Conservation (phyloP, 1,139 yeast genomes). For the Starmera stellimalicola region DNA sequence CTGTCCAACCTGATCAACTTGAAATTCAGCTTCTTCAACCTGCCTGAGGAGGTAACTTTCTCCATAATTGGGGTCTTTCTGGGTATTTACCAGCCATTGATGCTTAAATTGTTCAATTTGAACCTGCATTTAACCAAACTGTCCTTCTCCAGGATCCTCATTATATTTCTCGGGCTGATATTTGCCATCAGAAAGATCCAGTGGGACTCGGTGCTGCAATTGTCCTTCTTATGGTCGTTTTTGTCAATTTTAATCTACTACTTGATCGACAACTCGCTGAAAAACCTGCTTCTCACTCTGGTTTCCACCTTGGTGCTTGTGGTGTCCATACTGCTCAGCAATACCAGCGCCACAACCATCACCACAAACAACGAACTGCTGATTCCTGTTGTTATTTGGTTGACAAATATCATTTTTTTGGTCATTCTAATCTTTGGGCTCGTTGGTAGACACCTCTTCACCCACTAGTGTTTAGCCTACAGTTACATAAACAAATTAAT, state of each 20-base stretch:
- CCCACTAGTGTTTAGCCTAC: neutral
- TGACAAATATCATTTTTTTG: conserved; percentile 54
- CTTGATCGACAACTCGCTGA: neutral
- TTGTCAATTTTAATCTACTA: conserved; percentile 20
- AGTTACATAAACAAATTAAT: neutral
- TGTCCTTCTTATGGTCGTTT: conserved; percentile 64
- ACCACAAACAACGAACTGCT: no score
- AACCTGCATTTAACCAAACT: conserved; percentile 14
- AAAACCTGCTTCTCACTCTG: neutral
- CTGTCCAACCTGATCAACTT: conserved; percentile 14
- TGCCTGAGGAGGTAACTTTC: conserved; percentile 26
- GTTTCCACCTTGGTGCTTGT: neutral
- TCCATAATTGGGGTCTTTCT: conserved; percentile 52
- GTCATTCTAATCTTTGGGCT: conserved; percentile 64
- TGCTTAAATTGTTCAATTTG: conserved; percentile 29
- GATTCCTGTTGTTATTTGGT: conserved; percentile 23
- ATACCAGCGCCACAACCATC: no score
- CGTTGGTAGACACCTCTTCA: conserved; percentile 39
- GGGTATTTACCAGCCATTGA: conserved; percentile 53
- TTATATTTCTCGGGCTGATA: conserved; percentile 75
- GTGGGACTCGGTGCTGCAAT: conserved; percentile 73
- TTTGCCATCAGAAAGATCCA: conserved; percentile 76
- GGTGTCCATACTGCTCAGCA: neutral
- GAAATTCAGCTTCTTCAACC: neutral
- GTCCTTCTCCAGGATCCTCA: conserved; percentile 48